Evolutionary conservation across 768 basidiomycete genomes (phyloP).

Genomic region (Neoboletus brunneissimus): DNA sequence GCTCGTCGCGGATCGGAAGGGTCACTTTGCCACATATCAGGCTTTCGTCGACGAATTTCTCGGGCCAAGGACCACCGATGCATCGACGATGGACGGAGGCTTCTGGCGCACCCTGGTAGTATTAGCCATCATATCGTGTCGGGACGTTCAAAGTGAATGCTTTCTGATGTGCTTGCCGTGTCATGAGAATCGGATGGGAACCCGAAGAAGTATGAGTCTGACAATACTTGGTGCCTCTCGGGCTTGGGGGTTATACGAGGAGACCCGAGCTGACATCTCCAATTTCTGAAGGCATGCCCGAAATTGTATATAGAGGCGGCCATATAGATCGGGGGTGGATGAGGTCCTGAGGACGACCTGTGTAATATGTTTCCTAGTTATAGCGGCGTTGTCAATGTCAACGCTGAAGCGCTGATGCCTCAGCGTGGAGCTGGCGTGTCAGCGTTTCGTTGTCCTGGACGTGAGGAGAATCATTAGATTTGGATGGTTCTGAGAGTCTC

Average conservation of each 20-base stretch:
- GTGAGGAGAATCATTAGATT: not conserved
- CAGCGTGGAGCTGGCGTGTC: not conserved
- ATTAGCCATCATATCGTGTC: no score
- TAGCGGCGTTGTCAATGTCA: not conserved
- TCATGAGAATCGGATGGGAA: not conserved
- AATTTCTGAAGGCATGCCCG: not conserved
- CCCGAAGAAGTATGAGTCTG: not conserved
- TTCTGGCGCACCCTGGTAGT: no score
- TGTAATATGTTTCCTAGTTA: not conserved
- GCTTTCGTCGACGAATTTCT: no score
- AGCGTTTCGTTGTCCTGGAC: not conserved
- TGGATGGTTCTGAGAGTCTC: not conserved
- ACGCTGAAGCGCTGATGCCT: no score
- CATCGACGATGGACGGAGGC: no score
- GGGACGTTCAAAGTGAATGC: no score
- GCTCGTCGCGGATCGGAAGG: no score
- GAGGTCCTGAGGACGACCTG: no score
- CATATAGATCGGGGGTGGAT: no score
- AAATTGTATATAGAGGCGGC: not conserved
- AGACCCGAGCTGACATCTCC: not conserved
- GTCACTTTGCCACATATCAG: no score
- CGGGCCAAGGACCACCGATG: no score
- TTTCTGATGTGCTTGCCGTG: no score
- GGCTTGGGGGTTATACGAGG: not conserved
- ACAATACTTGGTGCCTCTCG: not conserved